Evolutionary conservation across 129 eudicot genomes (phyloP).

Genomic region (Helianthus tuberosus): DNA sequence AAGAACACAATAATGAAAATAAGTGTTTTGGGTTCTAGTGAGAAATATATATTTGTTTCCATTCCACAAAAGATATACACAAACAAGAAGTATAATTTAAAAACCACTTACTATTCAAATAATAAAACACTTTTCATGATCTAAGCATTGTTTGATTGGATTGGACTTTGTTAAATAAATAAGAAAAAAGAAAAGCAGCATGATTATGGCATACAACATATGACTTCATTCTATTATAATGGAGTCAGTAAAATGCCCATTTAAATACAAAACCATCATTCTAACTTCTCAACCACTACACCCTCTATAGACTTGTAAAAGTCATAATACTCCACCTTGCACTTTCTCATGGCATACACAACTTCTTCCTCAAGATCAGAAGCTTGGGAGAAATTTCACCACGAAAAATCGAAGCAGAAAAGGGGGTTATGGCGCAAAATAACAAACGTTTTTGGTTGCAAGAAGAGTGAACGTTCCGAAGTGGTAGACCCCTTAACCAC

Average conservation of each 20-base stretch:
- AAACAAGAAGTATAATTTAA: not conserved
- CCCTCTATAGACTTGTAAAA: constrained; percentile 8
- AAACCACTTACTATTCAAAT: not conserved
- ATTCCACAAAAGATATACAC: not conserved
- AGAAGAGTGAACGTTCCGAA: constrained; percentile 30
- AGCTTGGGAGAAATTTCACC: constrained; percentile 8
- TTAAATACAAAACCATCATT: constrained; percentile 26
- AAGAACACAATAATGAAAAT: too few species aligned
- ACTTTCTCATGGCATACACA: constrained; percentile 29
- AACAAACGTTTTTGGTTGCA: constrained; percentile 38
- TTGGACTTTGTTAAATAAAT: constrained; percentile 1
- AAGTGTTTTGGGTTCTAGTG: not conserved
- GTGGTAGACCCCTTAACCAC: constrained; percentile 35
- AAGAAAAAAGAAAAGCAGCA: constrained; percentile 30
- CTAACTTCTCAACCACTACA: constrained; percentile 31
- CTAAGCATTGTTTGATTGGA: constrained; percentile 21
- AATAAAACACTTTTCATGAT: constrained; percentile 10
- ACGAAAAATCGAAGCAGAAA: constrained; percentile 23
- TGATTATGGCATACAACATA: constrained; percentile 29
- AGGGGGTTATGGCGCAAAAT: constrained; percentile 36
- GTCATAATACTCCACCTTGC: constrained; percentile 6
- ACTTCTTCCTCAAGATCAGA: constrained; percentile 24
- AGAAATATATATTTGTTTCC: not conserved
- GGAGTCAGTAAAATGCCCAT: constrained; percentile 35
- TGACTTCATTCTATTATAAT: constrained; percentile 21